Conservation (phyloP, 768 basidiomycete genomes). For the Postia placenta region DNA sequence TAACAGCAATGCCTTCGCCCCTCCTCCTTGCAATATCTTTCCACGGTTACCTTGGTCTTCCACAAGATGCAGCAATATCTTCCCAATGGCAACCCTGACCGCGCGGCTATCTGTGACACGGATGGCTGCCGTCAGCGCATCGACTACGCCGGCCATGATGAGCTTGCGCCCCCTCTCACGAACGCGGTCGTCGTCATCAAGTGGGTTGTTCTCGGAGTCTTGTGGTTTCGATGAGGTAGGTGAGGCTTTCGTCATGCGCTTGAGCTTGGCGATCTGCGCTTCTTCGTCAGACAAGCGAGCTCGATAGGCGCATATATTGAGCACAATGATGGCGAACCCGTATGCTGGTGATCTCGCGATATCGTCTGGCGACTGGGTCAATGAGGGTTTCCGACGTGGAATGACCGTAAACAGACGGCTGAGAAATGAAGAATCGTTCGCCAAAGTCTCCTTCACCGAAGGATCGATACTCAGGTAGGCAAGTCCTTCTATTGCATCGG, state of each 20-base stretch:
- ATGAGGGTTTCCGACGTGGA: constrained; percentile 39
- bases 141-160: constrained; percentile 57
- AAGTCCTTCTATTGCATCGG: constrained; percentile 76
- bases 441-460: constrained; percentile 54
- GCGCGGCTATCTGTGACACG: constrained; percentile 57
- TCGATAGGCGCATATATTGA: constrained; percentile 68
- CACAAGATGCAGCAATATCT: constrained; percentile 61
- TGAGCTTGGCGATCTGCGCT: constrained; percentile 73
- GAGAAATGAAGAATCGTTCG: constrained; percentile 48
- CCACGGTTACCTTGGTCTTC: constrained; percentile 78
- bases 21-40: constrained; percentile 70
- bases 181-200: constrained; percentile 68
- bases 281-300: constrained; percentile 76
- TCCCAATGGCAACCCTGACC: constrained; percentile 52
- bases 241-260: constrained; percentile 59
- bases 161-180: constrained; percentile 51
- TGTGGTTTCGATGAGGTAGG: constrained; percentile 14
- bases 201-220: constrained; percentile 9
- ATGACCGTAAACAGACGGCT: constrained; percentile 49
- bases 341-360: constrained; percentile 57
- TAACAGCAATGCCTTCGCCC: constrained; percentile 56
- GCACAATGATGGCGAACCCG: constrained; percentile 69
- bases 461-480: constrained; percentile 74
- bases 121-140: constrained; percentile 53
- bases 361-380: constrained; percentile 16